Conservation (phyloP, 768 basidiomycete genomes). For the Gloeophyllum trabeum region DNA sequence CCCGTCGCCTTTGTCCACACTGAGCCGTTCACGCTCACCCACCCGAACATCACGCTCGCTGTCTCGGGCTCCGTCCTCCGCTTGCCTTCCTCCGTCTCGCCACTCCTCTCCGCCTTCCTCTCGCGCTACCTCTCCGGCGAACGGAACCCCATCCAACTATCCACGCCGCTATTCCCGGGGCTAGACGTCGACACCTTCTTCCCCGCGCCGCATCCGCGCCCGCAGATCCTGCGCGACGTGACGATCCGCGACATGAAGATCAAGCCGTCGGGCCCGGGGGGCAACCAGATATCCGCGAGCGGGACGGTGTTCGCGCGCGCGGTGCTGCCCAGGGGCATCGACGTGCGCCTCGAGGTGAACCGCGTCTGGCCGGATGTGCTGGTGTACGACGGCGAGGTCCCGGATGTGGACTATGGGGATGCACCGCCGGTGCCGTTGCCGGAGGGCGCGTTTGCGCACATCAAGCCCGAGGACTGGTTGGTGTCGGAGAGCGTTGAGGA, state of each 20-base stretch:
- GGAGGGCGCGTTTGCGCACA: constrained; percentile 62
- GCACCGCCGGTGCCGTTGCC: constrained; percentile 61
- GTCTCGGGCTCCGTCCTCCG: constrained; percentile 50
- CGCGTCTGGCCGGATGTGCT: constrained; percentile 67
- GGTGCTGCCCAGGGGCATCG: constrained; percentile 60
- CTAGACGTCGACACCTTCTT: constrained; percentile 38
- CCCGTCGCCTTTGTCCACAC: constrained; percentile 46
- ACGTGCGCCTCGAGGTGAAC: constrained; percentile 50
- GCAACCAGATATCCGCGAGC: constrained; percentile 46
- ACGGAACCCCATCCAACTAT: constrained; percentile 46
- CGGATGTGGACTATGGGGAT: constrained; percentile 16
- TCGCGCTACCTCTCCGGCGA: constrained; percentile 49
- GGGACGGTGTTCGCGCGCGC: constrained; percentile 56
- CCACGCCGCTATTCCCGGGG: constrained; percentile 40
- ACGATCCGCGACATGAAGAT: constrained; percentile 72
- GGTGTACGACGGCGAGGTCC: constrained; percentile 64
- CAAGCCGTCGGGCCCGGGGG: constrained; percentile 25
- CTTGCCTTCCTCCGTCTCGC: constrained; percentile 25
- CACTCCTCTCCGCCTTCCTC: constrained; percentile 49
- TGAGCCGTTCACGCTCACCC: constrained; percentile 45
- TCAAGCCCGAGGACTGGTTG: constrained; percentile 65
- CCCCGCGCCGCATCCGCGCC: constrained; percentile 53
- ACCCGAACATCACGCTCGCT: constrained; percentile 54
- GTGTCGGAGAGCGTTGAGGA: constrained; percentile 28
- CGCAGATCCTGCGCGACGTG: constrained; percentile 57